Base-by-base conservation (phyloP, 2,329 filamentous ascomycete genomes). In the Epicoccum sorghinum region DNA sequence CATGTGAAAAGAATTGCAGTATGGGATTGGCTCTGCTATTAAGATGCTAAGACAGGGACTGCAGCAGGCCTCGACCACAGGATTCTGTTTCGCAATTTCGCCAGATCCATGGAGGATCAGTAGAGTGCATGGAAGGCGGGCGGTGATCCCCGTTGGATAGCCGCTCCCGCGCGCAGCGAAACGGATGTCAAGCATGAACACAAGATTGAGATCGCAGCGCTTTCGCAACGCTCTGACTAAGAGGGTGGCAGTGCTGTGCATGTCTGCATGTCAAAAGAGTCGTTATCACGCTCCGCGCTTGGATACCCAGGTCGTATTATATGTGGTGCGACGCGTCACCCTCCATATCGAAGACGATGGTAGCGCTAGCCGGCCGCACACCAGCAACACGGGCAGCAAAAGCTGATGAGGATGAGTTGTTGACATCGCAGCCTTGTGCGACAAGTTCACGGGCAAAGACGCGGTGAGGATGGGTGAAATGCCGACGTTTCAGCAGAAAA, bases 321-420 rank as follows among this genome's bases (percentile, higher is more conserved):
- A 65, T 69, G 66, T 68, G 64, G 68, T 69, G 65, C 66, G 67
- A 67, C 66, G 67, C 67, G 67, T 68, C 60, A 67, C 54, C 46
- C 24, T 35, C 40, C 38, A 40, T 35, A 44, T 38, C 40, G 50
- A 38, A 46, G 44, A 53, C 45, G 36, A 53, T 45, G 35, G 38
- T 25, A 42, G 14, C 38, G 47, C 47, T 52, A 56, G 36, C 23
- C 37, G 30, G 4, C 22, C 22, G 22, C 36, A 41, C 40, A 29
- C 45, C 35, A 49, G 35, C 52, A 41, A 25, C 22, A 29, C 52
- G 25, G 35, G 1, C 23, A n/a, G 1, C 23, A n/a, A n/a, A 29
- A n/a, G 18, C 36, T 46, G 32, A 8, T 33, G 7, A 33, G 29
- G 4, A n/a, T 30, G 36, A 27, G 24, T 14, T 36, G 46, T 14